Evolutionary conservation across 2,329 filamentous ascomycete genomes (phyloP), one percentile per base, ranked within the genome.

Genomic region (Metarhizium album): DNA sequence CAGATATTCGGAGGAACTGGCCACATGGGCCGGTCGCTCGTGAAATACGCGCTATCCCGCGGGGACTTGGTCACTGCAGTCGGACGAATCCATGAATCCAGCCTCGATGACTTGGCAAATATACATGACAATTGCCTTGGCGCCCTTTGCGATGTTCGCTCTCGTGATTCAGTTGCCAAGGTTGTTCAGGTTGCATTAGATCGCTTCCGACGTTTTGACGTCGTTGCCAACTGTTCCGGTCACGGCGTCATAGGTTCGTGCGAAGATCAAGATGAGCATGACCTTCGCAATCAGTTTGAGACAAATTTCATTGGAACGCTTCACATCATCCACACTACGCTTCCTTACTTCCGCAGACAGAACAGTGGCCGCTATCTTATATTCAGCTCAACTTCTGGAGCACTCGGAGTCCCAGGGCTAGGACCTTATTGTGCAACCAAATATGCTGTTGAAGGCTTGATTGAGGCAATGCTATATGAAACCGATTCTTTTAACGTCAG

Each of bases 381-480:
- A 55, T 96, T 97, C 70, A 95, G 89, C 63, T 93, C 87, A 8
- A 96, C 90, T 1, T 86, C 86, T 31, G 93, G 93, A 4, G 88
- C 91, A 0, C 76, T 96, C n/a, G 93, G 91, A 2, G 89, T 97
- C 0, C 93, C 93, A 0, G 93, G 93, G 0, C 70, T 97, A 5
- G 91, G 91, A 0, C 91, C 91, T 0, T 97, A 95, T 64, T 97
- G 91, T 67, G 93, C 93, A 1, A 95, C 90, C 16, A 98, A 97
- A 66, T 97, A 96, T 68, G 93, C 93, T 0, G 89, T 95, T 3
- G 93, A 98, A 64, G 93, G 91, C 0, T 73, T 98, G 49, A 90
- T 97, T 59, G 93, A 98, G 68, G 90, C 88, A 16, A 91, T 98
- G 87, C 77, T 96, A 16, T 97, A 97, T 68, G 93, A 98, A 65